Evolutionary conservation across 2,329 filamentous ascomycete genomes (phyloP).

Genomic region (Diaporthe batatas): DNA sequence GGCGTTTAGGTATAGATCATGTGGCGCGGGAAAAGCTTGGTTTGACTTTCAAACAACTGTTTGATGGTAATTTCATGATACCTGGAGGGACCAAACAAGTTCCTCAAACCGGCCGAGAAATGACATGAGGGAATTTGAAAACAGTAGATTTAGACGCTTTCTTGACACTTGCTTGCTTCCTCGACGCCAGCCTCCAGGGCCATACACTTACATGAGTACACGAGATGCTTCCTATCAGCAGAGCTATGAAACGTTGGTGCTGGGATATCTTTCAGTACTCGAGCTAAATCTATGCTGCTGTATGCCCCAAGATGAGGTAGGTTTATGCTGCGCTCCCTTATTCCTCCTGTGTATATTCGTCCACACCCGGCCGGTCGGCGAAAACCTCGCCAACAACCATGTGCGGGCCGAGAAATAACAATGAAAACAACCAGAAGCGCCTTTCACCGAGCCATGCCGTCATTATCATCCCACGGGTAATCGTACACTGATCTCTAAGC

Average conservation of each 20-base stretch:
- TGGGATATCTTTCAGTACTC: constrained; percentile 23
- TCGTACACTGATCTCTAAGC: not conserved
- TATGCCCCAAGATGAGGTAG: constrained; percentile 2
- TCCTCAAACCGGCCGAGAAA: not conserved
- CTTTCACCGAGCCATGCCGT: constrained; percentile 2
- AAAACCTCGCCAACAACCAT: not conserved
- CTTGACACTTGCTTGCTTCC: not conserved
- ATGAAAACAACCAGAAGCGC: not conserved
- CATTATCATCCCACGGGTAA: constrained; percentile 19
- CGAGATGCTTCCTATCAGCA: not conserved
- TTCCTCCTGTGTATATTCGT: not conserved
- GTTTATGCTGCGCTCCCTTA: constrained; percentile 16
- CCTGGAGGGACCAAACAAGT: constrained; percentile 20
- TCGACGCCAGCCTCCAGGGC: not conserved
- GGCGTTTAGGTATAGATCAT: constrained; percentile 37
- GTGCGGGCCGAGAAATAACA: constrained; percentile 9
- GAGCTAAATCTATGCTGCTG: constrained; percentile 34
- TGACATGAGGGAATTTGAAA: not conserved
- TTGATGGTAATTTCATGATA: constrained; percentile 35
- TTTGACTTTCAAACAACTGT: too few relatives aligned
- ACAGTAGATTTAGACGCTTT: not conserved
- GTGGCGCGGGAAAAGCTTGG: not conserved
- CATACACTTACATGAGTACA: not conserved
- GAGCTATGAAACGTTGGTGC: not conserved
- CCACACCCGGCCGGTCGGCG: not conserved